Conservation (phyloP, 2,329 filamentous ascomycete species). For the Pseudopyrenochaeta lycopersici region DNA sequence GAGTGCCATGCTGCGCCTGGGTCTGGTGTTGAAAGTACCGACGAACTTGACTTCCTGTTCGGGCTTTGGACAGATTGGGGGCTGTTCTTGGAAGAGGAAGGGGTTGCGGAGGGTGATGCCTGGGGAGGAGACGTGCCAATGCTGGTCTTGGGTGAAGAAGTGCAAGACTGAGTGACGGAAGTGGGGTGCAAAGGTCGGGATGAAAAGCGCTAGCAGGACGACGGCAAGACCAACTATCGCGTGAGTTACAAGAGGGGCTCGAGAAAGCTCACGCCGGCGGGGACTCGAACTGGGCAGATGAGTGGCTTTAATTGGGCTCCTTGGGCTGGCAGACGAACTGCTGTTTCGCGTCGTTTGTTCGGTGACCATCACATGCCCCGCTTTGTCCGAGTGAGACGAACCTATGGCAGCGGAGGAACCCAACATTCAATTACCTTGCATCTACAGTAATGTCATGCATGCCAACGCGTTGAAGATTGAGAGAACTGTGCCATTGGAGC, state of each 20-base stretch:
- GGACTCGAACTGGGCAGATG: slow-evolving; percentile 17
- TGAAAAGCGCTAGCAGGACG: slow-evolving; percentile 44
- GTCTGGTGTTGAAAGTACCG: slow-evolving; percentile 47
- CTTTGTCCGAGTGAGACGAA: slow-evolving; percentile 17
- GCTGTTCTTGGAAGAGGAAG: slow-evolving; percentile 33
- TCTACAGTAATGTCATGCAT: slow-evolving; percentile 21
- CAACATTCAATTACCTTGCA: slow-evolving; percentile 23
- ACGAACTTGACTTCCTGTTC: slow-evolving; percentile 36
- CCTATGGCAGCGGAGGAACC: slow-evolving; percentile 30
- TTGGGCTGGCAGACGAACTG: slow-evolving; percentile 20
- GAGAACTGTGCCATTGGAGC: slow-evolving; percentile 10
- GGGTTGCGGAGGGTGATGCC: slow-evolving; percentile 34
- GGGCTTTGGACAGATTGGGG: slow-evolving; percentile 40
- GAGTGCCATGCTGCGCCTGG: slow-evolving; percentile 59
- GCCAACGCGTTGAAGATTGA: slow-evolving; percentile 8
- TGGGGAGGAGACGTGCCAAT: slow-evolving; percentile 33
- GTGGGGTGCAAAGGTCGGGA: slow-evolving; percentile 49
- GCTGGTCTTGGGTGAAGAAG: slow-evolving; percentile 32
- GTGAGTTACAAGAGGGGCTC: slow-evolving; percentile 30
- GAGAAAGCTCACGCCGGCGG: slow-evolving; percentile 13
- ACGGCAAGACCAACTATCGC: slow-evolving; percentile 38
- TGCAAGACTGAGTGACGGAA: slow-evolving; percentile 42
- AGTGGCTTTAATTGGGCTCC: slow-evolving; percentile 24
- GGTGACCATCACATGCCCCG: slow-evolving; percentile 26
- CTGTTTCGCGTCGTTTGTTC: slow-evolving; percentile 15